phyloP scores from a whole-genome alignment of 768 basidiomycete genomes.

The Hydnomerulius pinastri region DNA sequence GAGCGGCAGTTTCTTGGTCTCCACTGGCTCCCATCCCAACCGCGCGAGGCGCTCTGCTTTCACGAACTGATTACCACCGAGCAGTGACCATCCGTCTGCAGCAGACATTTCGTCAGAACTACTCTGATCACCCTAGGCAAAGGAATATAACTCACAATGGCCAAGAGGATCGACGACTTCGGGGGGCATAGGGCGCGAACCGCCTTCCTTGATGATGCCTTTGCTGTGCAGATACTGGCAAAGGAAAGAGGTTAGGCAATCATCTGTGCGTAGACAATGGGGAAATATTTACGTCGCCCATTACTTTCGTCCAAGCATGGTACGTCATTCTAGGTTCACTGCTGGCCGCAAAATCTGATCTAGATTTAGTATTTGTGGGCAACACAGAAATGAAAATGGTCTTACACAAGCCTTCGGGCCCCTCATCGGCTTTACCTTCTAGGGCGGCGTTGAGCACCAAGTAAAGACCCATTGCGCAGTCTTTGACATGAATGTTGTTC shows the following conservation, averaged over 20 bases:
- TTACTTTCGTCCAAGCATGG: conserved; percentile 32
- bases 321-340: conserved; percentile 31
- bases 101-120: not conserved
- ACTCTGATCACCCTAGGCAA: not conserved
- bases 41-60: conserved; percentile 36
- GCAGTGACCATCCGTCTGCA: conserved; percentile 42
- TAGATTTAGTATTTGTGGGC: conserved; percentile 2
- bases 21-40: conserved; percentile 42
- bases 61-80: conserved; percentile 41
- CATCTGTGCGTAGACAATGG: not conserved
- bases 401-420: conserved; percentile 43
- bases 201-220: conserved; percentile 34
- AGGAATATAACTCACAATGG: conserved; percentile 33
- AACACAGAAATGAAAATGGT: not conserved
- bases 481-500: conserved; percentile 43
- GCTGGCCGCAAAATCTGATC: conserved; percentile 37
- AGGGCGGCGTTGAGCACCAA: conserved; percentile 41
- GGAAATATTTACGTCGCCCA: conserved; percentile 38
- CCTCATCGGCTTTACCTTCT: conserved; percentile 43
- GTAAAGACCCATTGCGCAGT: conserved; percentile 36
- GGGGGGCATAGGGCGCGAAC: conserved; percentile 33
- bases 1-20: conserved; percentile 27
- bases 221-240: conserved; percentile 35
- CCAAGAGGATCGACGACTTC: conserved; percentile 40
- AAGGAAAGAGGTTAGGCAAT: conserved; percentile 2